Conservation (phyloP, 2,329 filamentous ascomycete genomes). For the Pyrenophora graminea region DNA sequence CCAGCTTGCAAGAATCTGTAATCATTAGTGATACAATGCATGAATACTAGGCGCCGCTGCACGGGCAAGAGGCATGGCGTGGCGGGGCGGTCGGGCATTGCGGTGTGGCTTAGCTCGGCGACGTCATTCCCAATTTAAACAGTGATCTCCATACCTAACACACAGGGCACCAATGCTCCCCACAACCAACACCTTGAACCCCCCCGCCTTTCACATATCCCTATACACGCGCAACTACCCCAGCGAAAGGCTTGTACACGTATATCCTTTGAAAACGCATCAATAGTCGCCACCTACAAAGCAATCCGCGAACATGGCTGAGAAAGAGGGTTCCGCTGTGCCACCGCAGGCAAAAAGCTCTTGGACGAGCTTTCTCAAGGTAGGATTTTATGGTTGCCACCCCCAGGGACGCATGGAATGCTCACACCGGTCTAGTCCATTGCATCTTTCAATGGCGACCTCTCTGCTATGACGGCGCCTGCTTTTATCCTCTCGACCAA, state of each 20-base stretch:
- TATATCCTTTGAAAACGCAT: background rate
- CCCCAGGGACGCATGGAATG: background rate
- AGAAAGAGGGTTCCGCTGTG: constrained; percentile 52
- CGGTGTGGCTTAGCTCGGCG: constrained; percentile 22
- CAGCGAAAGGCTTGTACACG: background rate
- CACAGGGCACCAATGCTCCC: constrained; percentile 9
- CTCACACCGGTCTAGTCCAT: constrained; percentile 49
- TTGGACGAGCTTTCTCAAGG: constrained; percentile 57
- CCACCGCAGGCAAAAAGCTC: constrained; percentile 53
- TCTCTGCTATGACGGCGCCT: constrained; percentile 60
- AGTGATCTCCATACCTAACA: constrained; percentile 16
- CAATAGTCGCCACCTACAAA: background rate
- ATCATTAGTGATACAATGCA: too few species aligned
- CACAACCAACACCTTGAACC: constrained; percentile 1
- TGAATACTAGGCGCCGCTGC: too few species aligned
- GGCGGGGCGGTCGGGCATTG: background rate
- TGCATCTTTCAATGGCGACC: constrained; percentile 60
- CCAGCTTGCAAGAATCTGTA: too few species aligned
- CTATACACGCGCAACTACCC: constrained; percentile 3
- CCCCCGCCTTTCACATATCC: constrained; percentile 8
- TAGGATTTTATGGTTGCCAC: constrained; percentile 20
- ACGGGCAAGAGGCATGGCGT: constrained; percentile 6
- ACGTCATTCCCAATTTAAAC: constrained; percentile 24
- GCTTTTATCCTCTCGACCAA: constrained; percentile 60
- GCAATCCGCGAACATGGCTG: constrained; percentile 25